These are phyloP conservation scores for Coemansia sp. DNA, from an alignment of 192 early-diverging fungal species.

Conservation along the genomic window DNA sequence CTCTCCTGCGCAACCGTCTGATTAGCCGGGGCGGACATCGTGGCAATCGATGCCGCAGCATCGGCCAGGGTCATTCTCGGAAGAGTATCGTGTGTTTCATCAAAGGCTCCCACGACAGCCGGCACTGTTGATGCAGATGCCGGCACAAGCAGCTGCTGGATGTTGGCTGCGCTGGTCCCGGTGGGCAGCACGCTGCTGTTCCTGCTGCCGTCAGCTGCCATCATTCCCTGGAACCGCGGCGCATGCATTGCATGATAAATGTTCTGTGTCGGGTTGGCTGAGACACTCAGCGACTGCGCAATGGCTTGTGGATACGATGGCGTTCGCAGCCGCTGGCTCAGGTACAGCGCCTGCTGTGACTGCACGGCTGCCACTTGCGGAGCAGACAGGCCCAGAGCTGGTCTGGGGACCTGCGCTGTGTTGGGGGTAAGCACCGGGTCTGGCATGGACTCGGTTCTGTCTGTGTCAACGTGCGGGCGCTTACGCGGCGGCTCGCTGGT, in stretches of 20 bases:
- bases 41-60: slow-evolving; percentile 11
- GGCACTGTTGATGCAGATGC: not conserved
- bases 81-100: not conserved
- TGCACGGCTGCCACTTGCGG: not conserved
- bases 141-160: slow-evolving; percentile 8
- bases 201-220: not conserved
- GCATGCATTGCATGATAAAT: slow-evolving; percentile 13
- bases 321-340: slow-evolving; percentile 4
- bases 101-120: not conserved
- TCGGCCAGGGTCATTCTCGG: not conserved
- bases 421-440: not conserved
- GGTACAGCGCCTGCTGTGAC: slow-evolving; percentile 8
- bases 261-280: not conserved
- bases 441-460: not conserved
- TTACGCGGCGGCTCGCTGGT: slow-evolving; percentile 6
- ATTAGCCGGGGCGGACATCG: not conserved
- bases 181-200: not conserved
- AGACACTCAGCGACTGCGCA: not conserved
- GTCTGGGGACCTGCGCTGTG: not conserved
- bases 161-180: not conserved
- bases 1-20: no score
- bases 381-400: not conserved
- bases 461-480: not conserved
- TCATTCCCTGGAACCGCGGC: not conserved
- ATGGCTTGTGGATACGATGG: slow-evolving; percentile 12